Conservation (phyloP, 192 early-diverging fungal genomes). For the Linderina pennispora region DNA sequence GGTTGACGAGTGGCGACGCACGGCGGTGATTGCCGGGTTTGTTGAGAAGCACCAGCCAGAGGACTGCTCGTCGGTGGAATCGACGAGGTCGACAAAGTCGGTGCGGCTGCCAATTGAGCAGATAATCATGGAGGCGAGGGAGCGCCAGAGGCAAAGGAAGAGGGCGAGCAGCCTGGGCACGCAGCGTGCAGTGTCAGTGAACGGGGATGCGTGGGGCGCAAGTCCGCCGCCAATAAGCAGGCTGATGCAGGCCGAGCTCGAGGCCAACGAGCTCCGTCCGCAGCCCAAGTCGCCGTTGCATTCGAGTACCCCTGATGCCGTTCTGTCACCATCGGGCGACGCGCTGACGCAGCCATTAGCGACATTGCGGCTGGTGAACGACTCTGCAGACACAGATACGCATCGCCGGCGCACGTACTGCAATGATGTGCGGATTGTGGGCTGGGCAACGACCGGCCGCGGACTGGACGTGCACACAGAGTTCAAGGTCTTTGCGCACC, state of each 20-base stretch:
- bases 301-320: background rate
- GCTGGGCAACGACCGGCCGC: slow-evolving; percentile 35
- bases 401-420: slow-evolving; percentile 10
- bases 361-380: slow-evolving; percentile 12
- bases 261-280: background rate
- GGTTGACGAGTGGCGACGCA: slow-evolving; percentile 40
- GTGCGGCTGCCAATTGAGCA: slow-evolving; percentile 6
- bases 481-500: slow-evolving; percentile 36
- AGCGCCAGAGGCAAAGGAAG: slow-evolving; percentile 10
- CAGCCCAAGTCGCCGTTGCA: no score
- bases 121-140: slow-evolving; percentile 8
- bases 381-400: background rate
- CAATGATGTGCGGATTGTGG: slow-evolving; percentile 43
- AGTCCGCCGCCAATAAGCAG: slow-evolving; percentile 27
- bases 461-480: slow-evolving; percentile 43
- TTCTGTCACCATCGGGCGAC: slow-evolving; percentile 10
- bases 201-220: no score
- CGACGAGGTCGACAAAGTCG: no score
- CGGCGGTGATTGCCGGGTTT: slow-evolving; percentile 15
- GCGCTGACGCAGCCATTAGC: background rate
- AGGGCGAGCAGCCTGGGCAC: slow-evolving; percentile 5
- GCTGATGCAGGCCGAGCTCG: slow-evolving; percentile 35
- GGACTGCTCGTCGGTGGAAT: no score
- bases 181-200: no score
- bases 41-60: background rate